Evolutionary conservation across 140 eudicot genomes (phyloP), one percentile per base, ranked within the genome.

Genomic region (Eryngium alpinum): DNA sequence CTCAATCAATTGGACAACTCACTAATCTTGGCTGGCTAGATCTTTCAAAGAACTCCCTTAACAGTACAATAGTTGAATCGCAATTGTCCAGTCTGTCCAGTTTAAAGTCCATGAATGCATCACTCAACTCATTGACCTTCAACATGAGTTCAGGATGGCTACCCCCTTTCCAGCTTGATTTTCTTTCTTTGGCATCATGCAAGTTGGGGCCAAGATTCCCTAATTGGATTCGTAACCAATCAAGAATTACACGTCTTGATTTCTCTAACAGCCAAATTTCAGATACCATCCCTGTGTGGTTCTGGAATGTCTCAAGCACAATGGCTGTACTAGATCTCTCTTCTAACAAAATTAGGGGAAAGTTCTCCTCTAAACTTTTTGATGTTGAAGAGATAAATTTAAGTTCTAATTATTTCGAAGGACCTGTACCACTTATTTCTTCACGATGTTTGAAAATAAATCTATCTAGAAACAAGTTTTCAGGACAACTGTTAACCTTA

Each of bases 181-280:
- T 5, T 21, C 78, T 86, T 59, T 46, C 34, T 34, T 25, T 86
- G 75, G 38, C 17, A 6, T 53, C 69, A 72, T 82, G 84, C 80
- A 76, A 83, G 77, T 21, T 80, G 10, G 83, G 84, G 53, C 83
- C 83, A 49, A 50, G 16, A 43, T 77, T 80, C 56, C 87, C 86
- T 1, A 69, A 52, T 11, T 80, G 83, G 89, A 72, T 86, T 77
- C 82, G 25, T 4, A 67, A 72, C 17, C 86, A 79, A 5, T 53
- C 49, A 19, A 73, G 75, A 3, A 34, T 78, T 22, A 3, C 43
- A 14, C 7, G 21, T 43, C 82, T 86, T 21, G 76, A 75, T 56
- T 63, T 86, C 4, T 28, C 86, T 28, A 79, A 73, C 56, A 73
- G 10, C 43, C 31, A 50, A 44, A 79, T 86, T 44, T 52, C 77